Evolutionary conservation across 2,329 filamentous ascomycete species (phyloP), one percentile per base, ranked within the genome.

Genomic region (Didymella glomerata): DNA sequence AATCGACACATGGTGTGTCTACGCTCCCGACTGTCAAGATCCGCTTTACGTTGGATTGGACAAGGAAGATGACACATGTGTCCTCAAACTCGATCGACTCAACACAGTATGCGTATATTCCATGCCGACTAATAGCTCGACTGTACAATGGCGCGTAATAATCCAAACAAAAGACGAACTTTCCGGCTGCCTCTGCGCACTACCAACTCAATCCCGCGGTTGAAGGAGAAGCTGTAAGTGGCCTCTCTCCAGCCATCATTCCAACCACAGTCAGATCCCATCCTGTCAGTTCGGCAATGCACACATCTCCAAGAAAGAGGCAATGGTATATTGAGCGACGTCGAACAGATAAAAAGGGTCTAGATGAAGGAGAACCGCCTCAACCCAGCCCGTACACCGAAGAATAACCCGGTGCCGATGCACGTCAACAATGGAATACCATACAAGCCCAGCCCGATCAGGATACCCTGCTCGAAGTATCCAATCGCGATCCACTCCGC

Each of bases 371-470:
- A 46, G 24, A 59, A 59, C 6, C 50, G 32, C 34, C 66, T 68
- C 62, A 71, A 54, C 14, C 69, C 70, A 44, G 66, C 64, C 24
- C 68, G 56, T 8, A 69, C 60, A 14, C 70, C 71, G 65, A 64
- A 72, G 42, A 68, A 73, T 2, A 72, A 22, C 25, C 61, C 54
- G 20, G 68, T 68, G 0, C 70, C 68, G 45, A 76, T 41, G 47
- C 70, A 71, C 9, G 66, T 61, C 46, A 76, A n/a, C 6, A 76
- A 13, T 14, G 74, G 74, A 22, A 75, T 59, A 7, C 69, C 73
- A 50, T 68, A 75, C 18, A 79, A 30, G 0, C 74, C 74, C 47
- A 79, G 53, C 2, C 77, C 77, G 25, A 78, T 72, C 30, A 66
- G 72, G 56, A 63, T 75, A 48, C 63, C 77, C 63, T 68, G 76